Conservation (phyloP, 768 basidiomycete genomes). For the Sarcodon sp. region DNA sequence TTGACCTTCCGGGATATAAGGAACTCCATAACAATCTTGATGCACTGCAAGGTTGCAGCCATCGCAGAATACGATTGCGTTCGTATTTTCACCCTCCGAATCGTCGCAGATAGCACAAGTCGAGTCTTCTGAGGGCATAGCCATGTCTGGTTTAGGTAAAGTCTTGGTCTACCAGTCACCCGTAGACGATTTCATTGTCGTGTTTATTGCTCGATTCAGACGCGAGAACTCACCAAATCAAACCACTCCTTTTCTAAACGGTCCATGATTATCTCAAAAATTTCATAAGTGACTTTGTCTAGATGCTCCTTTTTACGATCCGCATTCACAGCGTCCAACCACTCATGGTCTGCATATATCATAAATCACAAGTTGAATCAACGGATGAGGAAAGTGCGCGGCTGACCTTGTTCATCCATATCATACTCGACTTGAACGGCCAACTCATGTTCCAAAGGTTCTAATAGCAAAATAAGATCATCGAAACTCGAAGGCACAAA, state of each 20-base stretch:
- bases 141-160: constrained; percentile 80
- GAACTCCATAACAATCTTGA: constrained; percentile 99
- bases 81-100: constrained; percentile 96
- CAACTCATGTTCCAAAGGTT: constrained; percentile 87
- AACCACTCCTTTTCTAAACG: constrained; percentile 99
- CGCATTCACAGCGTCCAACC: constrained; percentile 77
- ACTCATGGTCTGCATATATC: constrained; percentile 67
- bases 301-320: constrained; percentile 71
- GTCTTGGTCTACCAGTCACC: constrained; percentile 61
- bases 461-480: constrained; percentile 23
- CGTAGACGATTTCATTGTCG: background rate
- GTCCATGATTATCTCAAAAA: constrained; percentile 96
- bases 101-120: constrained; percentile 97
- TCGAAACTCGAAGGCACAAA: background rate
- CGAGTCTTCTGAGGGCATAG: constrained; percentile 88
- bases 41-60: constrained; percentile 99
- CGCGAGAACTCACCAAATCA: constrained; percentile 52
- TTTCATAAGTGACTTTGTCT: constrained; percentile 65
- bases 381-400: background rate
- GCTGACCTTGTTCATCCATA: constrained; percentile 94
- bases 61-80: constrained; percentile 98
- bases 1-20: constrained; percentile 98
- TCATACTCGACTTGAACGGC: constrained; percentile 95
- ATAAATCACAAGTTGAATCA: background rate
- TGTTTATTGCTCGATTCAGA: constrained; percentile 1